Evolutionary conservation across 106 monocot genomes (phyloP).

Genomic region (Phalaenopsis equestris): DNA sequence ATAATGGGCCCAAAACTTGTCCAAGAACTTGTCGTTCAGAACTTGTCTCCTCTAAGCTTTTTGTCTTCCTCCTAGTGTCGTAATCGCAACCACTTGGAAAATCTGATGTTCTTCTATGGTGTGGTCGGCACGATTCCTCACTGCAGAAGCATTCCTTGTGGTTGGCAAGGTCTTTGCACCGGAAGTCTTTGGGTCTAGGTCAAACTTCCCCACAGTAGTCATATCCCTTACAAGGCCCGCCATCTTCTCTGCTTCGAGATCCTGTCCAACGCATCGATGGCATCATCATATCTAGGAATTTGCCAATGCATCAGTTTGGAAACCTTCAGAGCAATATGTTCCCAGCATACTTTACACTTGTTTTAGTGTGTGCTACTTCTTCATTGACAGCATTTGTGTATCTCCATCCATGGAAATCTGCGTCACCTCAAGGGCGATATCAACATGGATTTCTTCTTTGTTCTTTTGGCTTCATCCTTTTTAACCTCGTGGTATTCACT

Average conservation of each 20-base stretch:
- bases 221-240: slow-evolving; percentile 51
- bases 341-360: slow-evolving; percentile 74
- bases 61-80: too few relatives aligned
- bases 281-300: slow-evolving; percentile 85
- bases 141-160: slow-evolving; percentile 71
- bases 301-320: slow-evolving; percentile 95
- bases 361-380: slow-evolving; percentile 42
- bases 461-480: slow-evolving; percentile 69
- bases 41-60: too few relatives aligned
- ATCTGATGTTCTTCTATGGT: too few relatives aligned
- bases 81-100: too few relatives aligned
- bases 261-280: slow-evolving; percentile 73
- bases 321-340: slow-evolving; percentile 93
- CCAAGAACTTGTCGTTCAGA: too few relatives aligned
- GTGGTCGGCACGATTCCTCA: slow-evolving; percentile 64
- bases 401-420: slow-evolving; percentile 79
- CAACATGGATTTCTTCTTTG: slow-evolving; percentile 84
- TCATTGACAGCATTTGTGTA: slow-evolving; percentile 76
- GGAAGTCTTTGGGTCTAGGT: slow-evolving; percentile 38
- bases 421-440: slow-evolving; percentile 59
- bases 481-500: slow-evolving; percentile 86
- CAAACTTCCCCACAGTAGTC: slow-evolving; percentile 26
- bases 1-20: too few relatives aligned
- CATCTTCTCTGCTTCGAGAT: slow-evolving; percentile 85
- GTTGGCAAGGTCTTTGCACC: slow-evolving; percentile 68